Conservation (phyloP, 768 basidiomycete genomes). For the Boletus subparvulus region DNA sequence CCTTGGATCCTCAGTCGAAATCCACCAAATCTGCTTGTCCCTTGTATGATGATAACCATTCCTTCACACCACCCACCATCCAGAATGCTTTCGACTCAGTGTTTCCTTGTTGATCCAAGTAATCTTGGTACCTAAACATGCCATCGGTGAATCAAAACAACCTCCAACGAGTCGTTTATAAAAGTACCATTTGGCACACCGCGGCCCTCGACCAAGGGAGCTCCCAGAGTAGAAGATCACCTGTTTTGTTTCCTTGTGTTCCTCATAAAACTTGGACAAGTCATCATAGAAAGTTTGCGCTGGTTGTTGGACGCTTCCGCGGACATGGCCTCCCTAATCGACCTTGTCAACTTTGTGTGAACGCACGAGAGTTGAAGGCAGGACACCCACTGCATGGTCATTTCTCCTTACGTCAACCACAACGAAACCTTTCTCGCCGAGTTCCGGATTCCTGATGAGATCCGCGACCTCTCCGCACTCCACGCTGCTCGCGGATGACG, state of each 20-base stretch:
- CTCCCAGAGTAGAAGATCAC: constrained; percentile 58
- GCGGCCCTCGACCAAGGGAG: constrained; percentile 50
- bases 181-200: constrained; percentile 55
- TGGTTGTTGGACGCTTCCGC: constrained; percentile 47
- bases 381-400: constrained; percentile 42
- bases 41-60: constrained; percentile 37
- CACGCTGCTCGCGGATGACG: constrained; percentile 32
- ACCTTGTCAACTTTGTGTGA: not conserved
- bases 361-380: not conserved
- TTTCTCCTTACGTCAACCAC: constrained; percentile 52
- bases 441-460: constrained; percentile 21
- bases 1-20: constrained; percentile 12
- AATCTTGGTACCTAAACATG: constrained; percentile 48
- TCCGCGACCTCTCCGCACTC: constrained; percentile 40
- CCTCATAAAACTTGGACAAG: constrained; percentile 41
- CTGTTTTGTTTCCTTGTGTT: constrained; percentile 37
- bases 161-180: not conserved
- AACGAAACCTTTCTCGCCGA: constrained; percentile 30
- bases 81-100: constrained; percentile 40
- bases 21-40: constrained; percentile 26
- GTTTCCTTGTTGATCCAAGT: constrained; percentile 34
- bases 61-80: constrained; percentile 44
- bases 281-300: constrained; percentile 53
- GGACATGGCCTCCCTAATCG: constrained; percentile 51
- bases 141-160: not conserved